These are phyloP conservation scores for Arachis hypogaea DNA, from an alignment of 306 rosid genomes.

Conservation along the genomic window DNA sequence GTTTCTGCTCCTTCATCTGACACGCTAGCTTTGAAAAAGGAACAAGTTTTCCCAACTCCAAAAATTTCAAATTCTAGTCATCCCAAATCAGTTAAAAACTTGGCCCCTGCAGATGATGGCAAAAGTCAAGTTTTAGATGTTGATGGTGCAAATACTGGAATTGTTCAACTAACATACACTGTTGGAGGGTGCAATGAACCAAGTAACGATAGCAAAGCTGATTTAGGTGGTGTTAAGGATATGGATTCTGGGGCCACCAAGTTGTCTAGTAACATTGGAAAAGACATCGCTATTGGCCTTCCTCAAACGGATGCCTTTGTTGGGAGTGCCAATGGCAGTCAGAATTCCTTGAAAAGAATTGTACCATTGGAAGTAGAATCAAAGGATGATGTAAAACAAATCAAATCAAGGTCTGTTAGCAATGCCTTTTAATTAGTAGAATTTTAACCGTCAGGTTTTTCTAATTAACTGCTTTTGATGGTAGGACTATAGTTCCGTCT, in stretches of 20 bases:
- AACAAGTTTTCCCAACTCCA: slow-evolving; percentile 29
- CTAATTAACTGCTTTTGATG: slow-evolving; percentile 55
- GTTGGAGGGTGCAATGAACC: slow-evolving; percentile 32
- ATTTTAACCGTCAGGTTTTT: slow-evolving; percentile 51
- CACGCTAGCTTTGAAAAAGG: slow-evolving; percentile 40
- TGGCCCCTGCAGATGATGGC: slow-evolving; percentile 43
- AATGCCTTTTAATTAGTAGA: slow-evolving; percentile 38
- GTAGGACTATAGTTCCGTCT: slow-evolving; percentile 50
- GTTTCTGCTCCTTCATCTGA: slow-evolving; percentile 36
- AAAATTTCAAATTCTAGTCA: slow-evolving; percentile 32
- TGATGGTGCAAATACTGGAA: slow-evolving; percentile 44
- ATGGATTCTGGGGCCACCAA: slow-evolving; percentile 41
- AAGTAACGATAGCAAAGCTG: slow-evolving; percentile 40
- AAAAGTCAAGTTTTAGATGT: slow-evolving; percentile 44
- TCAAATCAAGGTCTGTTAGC: slow-evolving; percentile 62
- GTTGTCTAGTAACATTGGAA: slow-evolving; percentile 42
- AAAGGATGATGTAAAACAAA: slow-evolving; percentile 46
- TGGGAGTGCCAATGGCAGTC: slow-evolving; percentile 41
- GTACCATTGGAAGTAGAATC: slow-evolving; percentile 49
- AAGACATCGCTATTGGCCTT: slow-evolving; percentile 45
- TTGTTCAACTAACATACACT: slow-evolving; percentile 40
- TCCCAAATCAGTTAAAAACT: slow-evolving; percentile 41
- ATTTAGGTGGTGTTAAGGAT: slow-evolving; percentile 42
- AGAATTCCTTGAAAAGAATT: slow-evolving; percentile 39
- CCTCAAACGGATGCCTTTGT: slow-evolving; percentile 15